phyloP scores from a whole-genome alignment of 108 stramenopile genomes.

The Mediolabrus comicus region DNA sequence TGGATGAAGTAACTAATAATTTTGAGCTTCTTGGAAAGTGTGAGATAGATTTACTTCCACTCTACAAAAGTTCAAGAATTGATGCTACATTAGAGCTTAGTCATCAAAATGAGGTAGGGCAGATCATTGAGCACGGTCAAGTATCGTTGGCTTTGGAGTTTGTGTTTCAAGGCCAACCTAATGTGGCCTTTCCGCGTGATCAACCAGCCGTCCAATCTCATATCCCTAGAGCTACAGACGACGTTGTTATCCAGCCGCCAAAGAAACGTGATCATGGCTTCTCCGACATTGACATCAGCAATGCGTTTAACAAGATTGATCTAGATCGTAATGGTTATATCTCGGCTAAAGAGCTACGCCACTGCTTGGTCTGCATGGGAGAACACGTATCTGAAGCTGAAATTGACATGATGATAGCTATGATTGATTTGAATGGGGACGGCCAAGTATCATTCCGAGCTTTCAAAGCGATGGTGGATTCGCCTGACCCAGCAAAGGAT shows the following conservation, averaged over 20 bases:
- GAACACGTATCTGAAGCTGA: slow-evolving; percentile 87
- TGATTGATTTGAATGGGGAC: slow-evolving; percentile 82
- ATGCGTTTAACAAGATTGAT: slow-evolving; percentile 77
- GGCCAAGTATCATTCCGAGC: slow-evolving; percentile 80
- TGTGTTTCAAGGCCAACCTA: slow-evolving; percentile 34
- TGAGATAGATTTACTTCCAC: slow-evolving; percentile 57
- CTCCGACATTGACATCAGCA: slow-evolving; percentile 69
- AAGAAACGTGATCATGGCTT: slow-evolving; percentile 28
- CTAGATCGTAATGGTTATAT: slow-evolving; percentile 75
- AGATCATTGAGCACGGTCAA: slow-evolving; percentile 18
- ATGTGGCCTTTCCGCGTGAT: slow-evolving; percentile 72
- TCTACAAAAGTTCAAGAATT: slow-evolving; percentile 57
- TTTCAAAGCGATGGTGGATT: slow-evolving; percentile 63
- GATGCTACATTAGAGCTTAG: slow-evolving; percentile 54
- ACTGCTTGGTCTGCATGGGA: slow-evolving; percentile 83
- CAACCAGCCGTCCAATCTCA: slow-evolving; percentile 56
- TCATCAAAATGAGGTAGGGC: slow-evolving; percentile 44
- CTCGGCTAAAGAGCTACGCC: slow-evolving; percentile 77
- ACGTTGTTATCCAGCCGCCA: neutral
- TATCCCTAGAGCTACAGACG: slow-evolving; percentile 49
- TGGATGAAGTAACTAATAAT: slow-evolving; percentile 40
- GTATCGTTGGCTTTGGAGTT: slow-evolving; percentile 56
- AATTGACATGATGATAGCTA: slow-evolving; percentile 84
- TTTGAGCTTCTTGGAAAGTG: slow-evolving; percentile 60
- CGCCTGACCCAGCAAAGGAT: slow-evolving; percentile 68